phyloP scores from a whole-genome alignment of 2,329 filamentous ascomycete genomes.

The Fusarium aywerte region DNA sequence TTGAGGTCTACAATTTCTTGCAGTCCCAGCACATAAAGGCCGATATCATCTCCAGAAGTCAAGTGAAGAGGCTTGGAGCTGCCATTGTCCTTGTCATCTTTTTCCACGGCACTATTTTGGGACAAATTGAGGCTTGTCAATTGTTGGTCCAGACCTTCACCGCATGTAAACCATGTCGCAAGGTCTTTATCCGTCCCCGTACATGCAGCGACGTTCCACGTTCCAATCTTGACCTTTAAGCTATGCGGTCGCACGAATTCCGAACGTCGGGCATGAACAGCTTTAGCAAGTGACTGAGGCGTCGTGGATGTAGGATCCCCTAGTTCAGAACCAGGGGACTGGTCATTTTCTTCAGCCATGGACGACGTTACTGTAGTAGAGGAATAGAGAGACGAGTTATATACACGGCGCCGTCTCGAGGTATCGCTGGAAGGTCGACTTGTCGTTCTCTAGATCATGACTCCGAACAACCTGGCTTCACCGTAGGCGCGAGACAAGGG shows the following conservation, averaged over 20 bases:
- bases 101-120: conserved; percentile 52
- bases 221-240: conserved; percentile 88
- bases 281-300: conserved; percentile 69
- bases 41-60: conserved; percentile 75
- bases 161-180: conserved; percentile 86
- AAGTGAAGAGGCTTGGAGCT: conserved; percentile 54
- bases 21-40: conserved; percentile 87
- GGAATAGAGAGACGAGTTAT: conserved; percentile 27
- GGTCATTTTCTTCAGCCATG: conserved; percentile 46
- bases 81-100: conserved; percentile 49
- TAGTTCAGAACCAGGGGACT: conserved; percentile 55
- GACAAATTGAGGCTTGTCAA: conserved; percentile 66
- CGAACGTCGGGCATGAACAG: conserved; percentile 75
- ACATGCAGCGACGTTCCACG: conserved; percentile 93
- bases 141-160: conserved; percentile 73
- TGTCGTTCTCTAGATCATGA: conserved; percentile 52
- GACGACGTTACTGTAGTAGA: conserved; percentile 42
- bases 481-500: conserved; percentile 1
- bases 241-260: conserved; percentile 82
- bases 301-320: conserved; percentile 57
- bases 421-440: conserved; percentile 39
- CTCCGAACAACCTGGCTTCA: conserved; percentile 36
- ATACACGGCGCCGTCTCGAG: conserved; percentile 40
- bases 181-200: conserved; percentile 89
- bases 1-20: conserved; percentile 93